Evolutionary conservation across 164 flowering plant species (phyloP).

Genomic region (Vitis cinerea): DNA sequence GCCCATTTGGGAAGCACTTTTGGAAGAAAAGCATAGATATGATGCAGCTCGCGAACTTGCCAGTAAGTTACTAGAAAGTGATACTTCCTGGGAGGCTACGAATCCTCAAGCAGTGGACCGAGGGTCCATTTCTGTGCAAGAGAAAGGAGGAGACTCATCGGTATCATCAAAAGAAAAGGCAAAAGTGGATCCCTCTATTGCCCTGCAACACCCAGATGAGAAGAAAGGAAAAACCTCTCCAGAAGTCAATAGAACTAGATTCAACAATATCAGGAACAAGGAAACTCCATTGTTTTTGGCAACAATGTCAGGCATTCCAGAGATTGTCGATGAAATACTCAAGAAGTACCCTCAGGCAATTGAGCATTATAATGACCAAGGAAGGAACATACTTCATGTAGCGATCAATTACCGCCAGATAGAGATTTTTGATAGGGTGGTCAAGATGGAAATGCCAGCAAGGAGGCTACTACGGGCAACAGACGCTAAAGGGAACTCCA

Average conservation of each 20-base stretch:
- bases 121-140: neutral
- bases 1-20: neutral
- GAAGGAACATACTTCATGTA: constrained; percentile 14
- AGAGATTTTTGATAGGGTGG: neutral
- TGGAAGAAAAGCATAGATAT: constrained; percentile 2
- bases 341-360: constrained; percentile 10
- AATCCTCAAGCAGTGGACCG: neutral
- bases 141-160: no score
- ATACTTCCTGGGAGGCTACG: neutral
- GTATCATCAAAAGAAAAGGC: neutral
- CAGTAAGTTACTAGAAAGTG: neutral
- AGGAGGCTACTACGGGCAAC: neutral
- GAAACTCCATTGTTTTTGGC: constrained; percentile 19
- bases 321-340: constrained; percentile 13
- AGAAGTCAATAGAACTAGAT: no score
- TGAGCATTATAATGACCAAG: neutral
- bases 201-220: no score
- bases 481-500: constrained; percentile 5
- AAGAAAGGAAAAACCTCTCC: no score
- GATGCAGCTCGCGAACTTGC: neutral
- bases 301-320: constrained; percentile 3
- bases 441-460: neutral
- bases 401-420: constrained; percentile 11
- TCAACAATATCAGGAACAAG: neutral
- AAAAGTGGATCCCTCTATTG: no score